Base-by-base conservation (phyloP, 345 rosid species). In the Syzygium aqueum region DNA sequence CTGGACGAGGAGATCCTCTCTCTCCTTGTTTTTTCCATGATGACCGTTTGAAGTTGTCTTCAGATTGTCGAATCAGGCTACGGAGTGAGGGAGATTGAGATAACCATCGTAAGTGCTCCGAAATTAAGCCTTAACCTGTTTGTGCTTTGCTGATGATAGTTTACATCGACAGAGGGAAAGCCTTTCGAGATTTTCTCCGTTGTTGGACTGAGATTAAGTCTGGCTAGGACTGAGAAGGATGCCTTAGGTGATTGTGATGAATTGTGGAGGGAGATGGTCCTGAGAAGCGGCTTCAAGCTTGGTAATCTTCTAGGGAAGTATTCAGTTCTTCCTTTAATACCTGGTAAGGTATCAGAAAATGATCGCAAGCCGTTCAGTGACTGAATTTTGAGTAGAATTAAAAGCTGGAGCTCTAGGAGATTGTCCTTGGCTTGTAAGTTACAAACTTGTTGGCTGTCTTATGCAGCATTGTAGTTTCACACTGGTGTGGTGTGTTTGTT, bases 241-340 rank as follows among this genome's bases (percentile, higher is more conserved):
- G 3, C 43, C 11, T 0, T 17, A 8, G 46, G 49, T 2, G 25
- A 37, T 73, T 21, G 80, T 37, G 49, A 10, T 37, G 49, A 19
- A 9, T 33, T 9, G 14, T 17, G 9, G 0, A 33, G 5, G 2
- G 46, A 67, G 0, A 67, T 17, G 4, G 1, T 37, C 25, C 7
- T 0, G 1, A 33, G 80, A 37, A 9, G 14, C 5, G 0, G 82
- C 5, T 37, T 19, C 21, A 10, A 73, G 15, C 82, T 37, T 0
- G 49, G 27, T 73, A 21, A 46, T 73, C 80, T 0, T 33, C 7
- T 4, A 19, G 0, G 25, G 77, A 65, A 65, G 22, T 30, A 30
- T 16, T 7, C 6, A 0, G 12, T 40, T 30, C 40, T 65, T 65
- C 77, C 77, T 30, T 0, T 65, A 4, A 30, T 65, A 30, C 1